These are phyloP conservation scores for Ascochyta koolunga DNA, from an alignment of 2,329 filamentous ascomycete species.

Conservation along the genomic window DNA sequence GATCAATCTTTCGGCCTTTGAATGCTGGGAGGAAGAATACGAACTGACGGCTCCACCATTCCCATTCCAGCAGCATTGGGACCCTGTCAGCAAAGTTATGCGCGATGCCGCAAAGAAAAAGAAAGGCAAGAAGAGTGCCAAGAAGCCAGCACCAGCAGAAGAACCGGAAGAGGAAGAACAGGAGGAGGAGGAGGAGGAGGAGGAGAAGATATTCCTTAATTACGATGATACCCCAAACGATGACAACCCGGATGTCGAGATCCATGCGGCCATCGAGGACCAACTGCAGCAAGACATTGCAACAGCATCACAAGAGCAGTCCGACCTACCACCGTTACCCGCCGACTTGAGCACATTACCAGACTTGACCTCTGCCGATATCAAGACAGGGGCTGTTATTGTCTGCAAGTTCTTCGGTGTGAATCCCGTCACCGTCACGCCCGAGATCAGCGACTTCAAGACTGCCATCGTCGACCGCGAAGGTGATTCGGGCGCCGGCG, in stretches of 20 bases:
- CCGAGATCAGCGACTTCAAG: slow-evolving; percentile 64
- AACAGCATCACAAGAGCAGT: slow-evolving; percentile 44
- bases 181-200: slow-evolving; percentile 42
- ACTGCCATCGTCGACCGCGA: slow-evolving; percentile 67
- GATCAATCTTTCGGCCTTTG: slow-evolving; percentile 78
- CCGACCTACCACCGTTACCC: slow-evolving; percentile 70
- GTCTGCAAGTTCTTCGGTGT: slow-evolving; percentile 68
- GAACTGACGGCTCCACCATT: slow-evolving; percentile 80
- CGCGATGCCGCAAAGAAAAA: slow-evolving; percentile 65
- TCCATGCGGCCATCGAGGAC: slow-evolving; percentile 32
- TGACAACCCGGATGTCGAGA: slow-evolving; percentile 29
- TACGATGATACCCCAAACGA: slow-evolving; percentile 39
- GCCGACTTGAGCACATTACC: slow-evolving; percentile 62
- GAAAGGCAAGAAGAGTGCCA: slow-evolving; percentile 56
- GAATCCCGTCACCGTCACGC: slow-evolving; percentile 68
- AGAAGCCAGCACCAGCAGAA: slow-evolving; percentile 40
- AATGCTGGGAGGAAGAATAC: slow-evolving; percentile 69
- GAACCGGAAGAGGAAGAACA: slow-evolving; percentile 55
- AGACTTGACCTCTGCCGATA: slow-evolving; percentile 55
- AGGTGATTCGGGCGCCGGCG: slow-evolving; percentile 50
- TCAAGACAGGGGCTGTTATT: slow-evolving; percentile 66
- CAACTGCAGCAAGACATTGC: slow-evolving; percentile 53
- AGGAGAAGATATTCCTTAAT: slow-evolving; percentile 36
- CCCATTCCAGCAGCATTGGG: slow-evolving; percentile 89
- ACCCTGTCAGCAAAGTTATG: slow-evolving; percentile 70